Evolutionary conservation across 108 stramenopile species (phyloP), one percentile per base, ranked within the genome.

Genomic region (Poteriospumella lacustris): DNA sequence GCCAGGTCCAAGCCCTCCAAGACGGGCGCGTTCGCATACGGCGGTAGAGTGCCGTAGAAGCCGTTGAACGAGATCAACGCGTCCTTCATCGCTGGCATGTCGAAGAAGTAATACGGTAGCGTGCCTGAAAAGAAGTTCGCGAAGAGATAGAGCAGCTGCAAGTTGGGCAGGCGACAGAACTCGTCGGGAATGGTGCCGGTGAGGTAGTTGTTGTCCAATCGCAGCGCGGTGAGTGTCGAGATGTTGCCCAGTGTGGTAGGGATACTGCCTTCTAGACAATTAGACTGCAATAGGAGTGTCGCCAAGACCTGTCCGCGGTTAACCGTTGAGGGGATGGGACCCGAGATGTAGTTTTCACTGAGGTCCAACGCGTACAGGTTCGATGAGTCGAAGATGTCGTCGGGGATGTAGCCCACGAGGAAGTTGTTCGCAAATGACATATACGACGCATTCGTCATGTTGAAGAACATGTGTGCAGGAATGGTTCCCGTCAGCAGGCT

Each of bases 401-500:
- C 47, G 19, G 47, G 47, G 19, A 52, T 52, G 19, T 9, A 15
- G 19, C 47, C 47, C 15, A 15, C 47, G 15, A 52, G 19, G 47
- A 52, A 52, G 19, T 52, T 52, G n/a, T n/a, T n/a, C n/a, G n/a
- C n/a, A n/a, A n/a, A n/a, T n/a, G n/a, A n/a, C n/a, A n/a, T n/a
- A 19, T 52, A 52, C 15, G 15, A 15, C 47, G 19, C 9, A 19
- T 52, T 19, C 47, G 19, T 15, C 19, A 19, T 52, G 47, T 52
- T 19, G 19, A 52, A 52, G 15, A 52, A 19, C 28, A 64, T 34
- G 15, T 34, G 33, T 34, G 31, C 28, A 31, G 60, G 60, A 12
- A 64, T 64, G 9, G 60, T 64, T 19, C 60, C 60, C 28, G 60
- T 64, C 15, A 52, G 47, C 47, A 52, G 19, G 47, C 47, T 52